Conservation (phyloP, 352 stramenopile genomes). For the Pythium insidiosum region DNA sequence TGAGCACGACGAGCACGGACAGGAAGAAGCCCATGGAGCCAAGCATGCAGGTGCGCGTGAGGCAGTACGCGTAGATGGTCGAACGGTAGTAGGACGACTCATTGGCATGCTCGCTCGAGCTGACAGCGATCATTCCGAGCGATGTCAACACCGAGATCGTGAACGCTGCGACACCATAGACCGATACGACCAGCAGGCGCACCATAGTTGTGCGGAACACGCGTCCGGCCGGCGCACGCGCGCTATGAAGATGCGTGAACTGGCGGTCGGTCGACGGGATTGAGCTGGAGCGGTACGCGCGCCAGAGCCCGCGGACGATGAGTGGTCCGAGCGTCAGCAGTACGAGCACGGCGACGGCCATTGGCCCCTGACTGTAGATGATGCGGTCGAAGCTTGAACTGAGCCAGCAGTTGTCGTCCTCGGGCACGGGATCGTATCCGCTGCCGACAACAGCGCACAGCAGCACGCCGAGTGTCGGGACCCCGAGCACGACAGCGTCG, state of each 20-base stretch:
- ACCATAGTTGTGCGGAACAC: slow-evolving; percentile 22
- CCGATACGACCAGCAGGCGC: slow-evolving; percentile 16
- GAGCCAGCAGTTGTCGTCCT: slow-evolving; percentile 26
- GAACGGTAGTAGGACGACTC: neutral
- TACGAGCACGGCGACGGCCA: slow-evolving; percentile 12
- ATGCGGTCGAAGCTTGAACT: slow-evolving; percentile 14
- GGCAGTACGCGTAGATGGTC: slow-evolving; percentile 11
- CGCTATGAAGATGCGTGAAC: slow-evolving; percentile 14
- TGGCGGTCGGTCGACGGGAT: too few relatives aligned
- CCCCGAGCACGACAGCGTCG: slow-evolving; percentile 12
- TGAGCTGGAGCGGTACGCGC: too few relatives aligned
- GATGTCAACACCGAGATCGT: slow-evolving; percentile 11
- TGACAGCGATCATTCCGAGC: slow-evolving; percentile 6
- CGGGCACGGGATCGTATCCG: slow-evolving; percentile 12
- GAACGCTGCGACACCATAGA: slow-evolving; percentile 21
- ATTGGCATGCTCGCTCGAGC: neutral
- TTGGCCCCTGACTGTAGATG: slow-evolving; percentile 21
- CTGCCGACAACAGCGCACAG: slow-evolving; percentile 11
- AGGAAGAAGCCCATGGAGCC: slow-evolving; percentile 11
- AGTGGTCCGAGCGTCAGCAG: slow-evolving; percentile 12
- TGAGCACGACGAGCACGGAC: slow-evolving; percentile 8
- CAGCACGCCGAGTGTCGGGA: slow-evolving; percentile 10
- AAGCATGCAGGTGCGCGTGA: slow-evolving; percentile 8
- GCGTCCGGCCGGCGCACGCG: slow-evolving; percentile 3
- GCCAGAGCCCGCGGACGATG: too few relatives aligned